phyloP scores from a whole-genome alignment of 1,139 yeast species.

The Yamadazyma aaseri region DNA sequence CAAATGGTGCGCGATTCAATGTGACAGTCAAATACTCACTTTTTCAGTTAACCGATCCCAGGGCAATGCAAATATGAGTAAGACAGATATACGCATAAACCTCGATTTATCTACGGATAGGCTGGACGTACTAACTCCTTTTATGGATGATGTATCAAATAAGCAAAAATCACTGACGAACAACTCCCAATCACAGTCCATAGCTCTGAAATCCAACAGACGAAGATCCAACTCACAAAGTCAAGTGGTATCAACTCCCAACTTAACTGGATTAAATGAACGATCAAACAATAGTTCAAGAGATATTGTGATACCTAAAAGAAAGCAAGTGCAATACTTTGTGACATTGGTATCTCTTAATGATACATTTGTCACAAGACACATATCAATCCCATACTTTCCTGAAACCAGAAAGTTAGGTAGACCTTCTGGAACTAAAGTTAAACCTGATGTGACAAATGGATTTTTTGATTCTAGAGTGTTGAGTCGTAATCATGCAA shows the following conservation, averaged over 20 bases:
- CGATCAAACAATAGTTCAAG: background rate
- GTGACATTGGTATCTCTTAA: slow-evolving; percentile 74
- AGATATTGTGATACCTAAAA: slow-evolving; percentile 15
- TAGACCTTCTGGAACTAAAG: slow-evolving; percentile 74
- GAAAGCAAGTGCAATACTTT: slow-evolving; percentile 45
- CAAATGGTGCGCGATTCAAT: slow-evolving; percentile 2
- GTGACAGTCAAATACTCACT: background rate
- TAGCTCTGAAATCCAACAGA: slow-evolving; percentile 3
- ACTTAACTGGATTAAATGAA: slow-evolving; percentile 4
- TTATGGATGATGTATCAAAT: no score
- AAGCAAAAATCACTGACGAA: background rate
- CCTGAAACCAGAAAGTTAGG: slow-evolving; percentile 90
- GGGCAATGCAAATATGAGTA: slow-evolving; percentile 12
- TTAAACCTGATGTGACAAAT: slow-evolving; percentile 74
- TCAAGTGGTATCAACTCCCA: slow-evolving; percentile 16
- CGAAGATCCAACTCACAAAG: slow-evolving; percentile 38
- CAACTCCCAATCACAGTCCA: background rate
- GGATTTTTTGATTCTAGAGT: slow-evolving; percentile 96
- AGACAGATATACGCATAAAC: slow-evolving; percentile 20
- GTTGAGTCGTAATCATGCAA: slow-evolving; percentile 90
- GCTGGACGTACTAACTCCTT: no score
- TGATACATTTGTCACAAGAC: slow-evolving; percentile 78
- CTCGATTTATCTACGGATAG: slow-evolving; percentile 14
- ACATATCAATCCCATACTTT: slow-evolving; percentile 70
- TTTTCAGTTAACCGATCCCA: slow-evolving; percentile 3